Base-by-base conservation (phyloP, 345 rosid species). In the Alliaria petiolata region DNA sequence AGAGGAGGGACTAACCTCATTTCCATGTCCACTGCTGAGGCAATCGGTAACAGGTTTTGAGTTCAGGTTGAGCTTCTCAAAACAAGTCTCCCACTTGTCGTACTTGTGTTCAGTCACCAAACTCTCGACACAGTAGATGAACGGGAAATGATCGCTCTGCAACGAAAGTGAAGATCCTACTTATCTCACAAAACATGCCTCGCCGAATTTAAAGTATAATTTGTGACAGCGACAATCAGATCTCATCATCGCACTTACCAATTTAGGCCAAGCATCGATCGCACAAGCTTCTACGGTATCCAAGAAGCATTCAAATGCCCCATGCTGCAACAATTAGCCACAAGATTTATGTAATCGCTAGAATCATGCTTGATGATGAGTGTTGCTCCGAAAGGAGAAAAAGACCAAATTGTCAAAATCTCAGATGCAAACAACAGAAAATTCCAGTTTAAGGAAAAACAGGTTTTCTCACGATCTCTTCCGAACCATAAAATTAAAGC, bases 271-370 rank as follows among this genome's bases (percentile, higher is more conserved):
- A 70, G 62, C 62, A 62, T 85, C 76, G 40, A 95, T 80, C 0
- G 95, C 97, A 67, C 99, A 95, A 13, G 96, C 97, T 78, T 95
- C 97, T 43, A 95, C 85, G 0, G 95, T 87, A 75, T 91, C 88
- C 78, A 95, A 81, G 9, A 86, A 70, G 81, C 99, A 95, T 62
- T 95, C 97, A 25, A 36, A 75, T 1, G 88, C 86, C 34, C 97
- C 99, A 19, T 91, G 99, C 97, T 88, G 89, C 86, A 77, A 83
- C 17, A 42, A 67, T 35, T 45, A 71, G 2, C 28, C 9, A 39
- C 42, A 60, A 66, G 8, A 20, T 52, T 67, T 1, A 43, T 35
- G 22, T 2, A 57, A 44, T 36, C 59, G 34, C 35, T 34, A 19
- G 51, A 70, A 25, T 22, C 34, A 20, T 36, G 11, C 26, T 8